A percentile compares a stretch with the other conserved stretches of the same genome.
phyloP scores from a whole-genome alignment of 1,139 yeast species.

The Protomyces inouyei region DNA sequence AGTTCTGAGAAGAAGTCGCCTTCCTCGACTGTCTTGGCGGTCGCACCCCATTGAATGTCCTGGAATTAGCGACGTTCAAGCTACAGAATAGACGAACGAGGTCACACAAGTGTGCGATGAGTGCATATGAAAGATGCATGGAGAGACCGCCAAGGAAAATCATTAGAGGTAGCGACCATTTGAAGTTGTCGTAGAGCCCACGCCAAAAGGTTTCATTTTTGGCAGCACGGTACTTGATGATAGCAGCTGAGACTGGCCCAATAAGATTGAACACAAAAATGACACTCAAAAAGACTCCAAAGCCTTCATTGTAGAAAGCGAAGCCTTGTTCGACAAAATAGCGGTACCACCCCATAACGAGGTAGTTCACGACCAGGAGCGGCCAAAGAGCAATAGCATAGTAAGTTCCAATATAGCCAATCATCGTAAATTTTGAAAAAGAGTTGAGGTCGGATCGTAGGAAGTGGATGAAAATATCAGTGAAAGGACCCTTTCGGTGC shows the following conservation, averaged over 20 bases:
- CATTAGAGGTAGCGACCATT: slow-evolving; percentile 29
- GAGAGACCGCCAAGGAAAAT: slow-evolving; percentile 31
- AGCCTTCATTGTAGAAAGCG: slow-evolving; percentile 26
- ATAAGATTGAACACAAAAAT: slow-evolving; percentile 30
- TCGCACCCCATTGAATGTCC: slow-evolving; percentile 33
- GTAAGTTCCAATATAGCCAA: slow-evolving; percentile 31
- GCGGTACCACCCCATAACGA: slow-evolving; percentile 30
- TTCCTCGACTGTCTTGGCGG: slow-evolving; percentile 31
- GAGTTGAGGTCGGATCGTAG: slow-evolving; percentile 28
- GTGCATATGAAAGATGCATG: slow-evolving; percentile 30
- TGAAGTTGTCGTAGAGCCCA: slow-evolving; percentile 28
- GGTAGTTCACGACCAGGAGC: slow-evolving; percentile 28
- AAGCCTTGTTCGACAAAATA: slow-evolving; percentile 27
- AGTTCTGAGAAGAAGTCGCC: slow-evolving; percentile 30
- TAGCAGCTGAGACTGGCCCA: slow-evolving; percentile 29
- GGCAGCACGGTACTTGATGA: slow-evolving; percentile 28
- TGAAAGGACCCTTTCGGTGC: slow-evolving; percentile 27
- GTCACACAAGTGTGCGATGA: slow-evolving; percentile 30
- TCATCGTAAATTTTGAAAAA: slow-evolving; percentile 30
- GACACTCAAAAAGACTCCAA: slow-evolving; percentile 26
- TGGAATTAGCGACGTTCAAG: background rate
- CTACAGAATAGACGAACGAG: slow-evolving; percentile 1
- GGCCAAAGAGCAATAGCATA: slow-evolving; percentile 30
- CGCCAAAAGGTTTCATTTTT: slow-evolving; percentile 25
- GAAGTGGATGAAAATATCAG: slow-evolving; percentile 30